Conservation (phyloP, 2,329 filamentous ascomycete genomes). For the Aquanectria penicillioides region DNA sequence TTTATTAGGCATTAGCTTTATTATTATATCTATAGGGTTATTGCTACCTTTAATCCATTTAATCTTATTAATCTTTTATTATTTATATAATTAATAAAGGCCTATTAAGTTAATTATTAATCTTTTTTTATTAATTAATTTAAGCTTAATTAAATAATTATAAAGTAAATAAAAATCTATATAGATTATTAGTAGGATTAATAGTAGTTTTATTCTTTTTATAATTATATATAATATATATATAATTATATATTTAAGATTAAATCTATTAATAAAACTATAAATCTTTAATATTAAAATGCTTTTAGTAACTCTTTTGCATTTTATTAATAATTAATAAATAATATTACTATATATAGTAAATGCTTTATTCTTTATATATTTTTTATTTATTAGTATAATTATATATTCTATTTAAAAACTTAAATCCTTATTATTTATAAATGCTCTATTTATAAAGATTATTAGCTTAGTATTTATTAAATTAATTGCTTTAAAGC, state of each 20-base stretch:
- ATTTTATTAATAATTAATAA: neutral
- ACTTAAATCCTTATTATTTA: neutral
- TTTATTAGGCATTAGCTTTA: neutral
- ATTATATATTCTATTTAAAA: neutral
- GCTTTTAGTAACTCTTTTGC: neutral
- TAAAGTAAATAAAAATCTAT: neutral
- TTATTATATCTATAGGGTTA: neutral
- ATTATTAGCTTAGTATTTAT: neutral
- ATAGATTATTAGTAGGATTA: neutral
- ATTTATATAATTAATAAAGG: neutral
- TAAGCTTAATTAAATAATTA: neutral
- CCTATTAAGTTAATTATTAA: neutral
- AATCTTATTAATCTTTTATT: neutral
- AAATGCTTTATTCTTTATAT: neutral
- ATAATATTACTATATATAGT: neutral
- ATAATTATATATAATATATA: neutral
- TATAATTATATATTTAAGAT: neutral
- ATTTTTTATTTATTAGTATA: neutral
- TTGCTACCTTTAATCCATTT: neutral
- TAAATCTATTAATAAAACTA: neutral
- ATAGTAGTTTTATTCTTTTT: neutral
- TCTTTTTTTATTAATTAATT: neutral
- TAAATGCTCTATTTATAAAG: neutral
- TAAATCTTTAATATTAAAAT: neutral
- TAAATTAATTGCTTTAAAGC: neutral